Conservation (phyloP, 805 yeast species). For the Metschnikowia amazonensis region DNA sequence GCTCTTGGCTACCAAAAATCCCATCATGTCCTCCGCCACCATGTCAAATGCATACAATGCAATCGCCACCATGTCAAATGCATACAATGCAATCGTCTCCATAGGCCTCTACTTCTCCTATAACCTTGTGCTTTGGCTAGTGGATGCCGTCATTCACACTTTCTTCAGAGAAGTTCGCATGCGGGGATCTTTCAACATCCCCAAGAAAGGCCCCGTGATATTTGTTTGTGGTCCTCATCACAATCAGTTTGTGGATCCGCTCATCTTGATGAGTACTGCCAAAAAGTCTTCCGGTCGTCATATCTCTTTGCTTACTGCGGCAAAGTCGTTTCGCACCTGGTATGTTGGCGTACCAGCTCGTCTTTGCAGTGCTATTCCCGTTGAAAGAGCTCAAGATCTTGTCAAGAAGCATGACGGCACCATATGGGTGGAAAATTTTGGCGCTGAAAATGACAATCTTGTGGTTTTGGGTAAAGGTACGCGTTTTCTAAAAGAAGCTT, state of each 20-base stretch:
- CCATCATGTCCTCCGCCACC: no score
- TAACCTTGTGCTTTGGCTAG: constrained; percentile 32
- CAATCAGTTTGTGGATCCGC: constrained; percentile 40
- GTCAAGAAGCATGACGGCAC: constrained; percentile 28
- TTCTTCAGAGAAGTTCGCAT: constrained; percentile 39
- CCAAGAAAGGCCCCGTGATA: constrained; percentile 34
- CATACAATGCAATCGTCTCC: not conserved
- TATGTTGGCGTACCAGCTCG: constrained; percentile 32
- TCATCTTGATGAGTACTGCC: constrained; percentile 36
- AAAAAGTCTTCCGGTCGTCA: constrained; percentile 28
- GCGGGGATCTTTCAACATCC: constrained; percentile 38
- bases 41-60: not conserved
- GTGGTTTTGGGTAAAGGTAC: constrained; percentile 34
- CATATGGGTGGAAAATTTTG: constrained; percentile 22
- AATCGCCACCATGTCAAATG: not conserved
- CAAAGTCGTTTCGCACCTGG: constrained; percentile 29
- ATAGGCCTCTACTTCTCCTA: constrained; percentile 15
- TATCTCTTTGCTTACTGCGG: constrained; percentile 37
- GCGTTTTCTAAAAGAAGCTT: constrained; percentile 30
- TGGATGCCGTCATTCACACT: constrained; percentile 34
- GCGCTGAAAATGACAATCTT: constrained; percentile 15
- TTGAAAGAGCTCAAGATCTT: constrained; percentile 41
- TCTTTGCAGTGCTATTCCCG: constrained; percentile 37
- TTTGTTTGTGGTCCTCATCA: constrained; percentile 44
- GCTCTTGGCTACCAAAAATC: not conserved